Base-by-base conservation (phyloP, 805 yeast species). In the Metschnikowia baotianmanensis region DNA sequence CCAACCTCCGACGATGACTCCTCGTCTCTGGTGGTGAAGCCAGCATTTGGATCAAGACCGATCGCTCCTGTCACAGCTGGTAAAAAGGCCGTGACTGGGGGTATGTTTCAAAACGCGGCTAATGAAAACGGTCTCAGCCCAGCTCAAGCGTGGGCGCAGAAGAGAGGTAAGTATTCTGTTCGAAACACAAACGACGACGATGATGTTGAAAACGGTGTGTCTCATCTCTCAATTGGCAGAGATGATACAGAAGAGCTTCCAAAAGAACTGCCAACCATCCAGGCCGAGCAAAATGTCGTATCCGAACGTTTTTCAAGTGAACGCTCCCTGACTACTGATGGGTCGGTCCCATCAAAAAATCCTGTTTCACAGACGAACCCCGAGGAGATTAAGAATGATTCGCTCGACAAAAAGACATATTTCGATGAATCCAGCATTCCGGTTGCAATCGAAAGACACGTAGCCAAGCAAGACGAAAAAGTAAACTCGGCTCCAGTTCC, bases 101-200 rank as follows among this genome's bases (percentile, higher is more conserved):
- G 52, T 15, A 44, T 46, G 11, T 48, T 37, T 23, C 48, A 45
- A 35, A 42, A 40, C 22, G 46, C 45, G 59, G 93, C 77, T 47
- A 67, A 82, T 39, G 76, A 76, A 46, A 77, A 74, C 46, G 96
- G 96, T 46, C 86, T 87, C 63, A 85, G 96, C 6, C 96, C 97
- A 18, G 96, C 96, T 21, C 96, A 89, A 66, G 55, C 86, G 21
- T 89, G 97, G 97, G 97, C 96, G 18, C 96, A 85, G 59, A 85
- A 82, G 67, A 80, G 83, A 57, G 95, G 88, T 34, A 74, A 81
- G 58, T 78, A 70, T 53, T 76, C 72, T 51, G 65, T 68, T 32
- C 77, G 68, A 11, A 5, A 61, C 22, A 52, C 52, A 4, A 46
- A 42, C n/a, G 45, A 38, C 10, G 56, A 46, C 18, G 19, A 16